Percentiles rank a stretch among this genome's conserved stretches.
Conservation (phyloP, 305 asterid species). For the Fraxinus greggii region DNA sequence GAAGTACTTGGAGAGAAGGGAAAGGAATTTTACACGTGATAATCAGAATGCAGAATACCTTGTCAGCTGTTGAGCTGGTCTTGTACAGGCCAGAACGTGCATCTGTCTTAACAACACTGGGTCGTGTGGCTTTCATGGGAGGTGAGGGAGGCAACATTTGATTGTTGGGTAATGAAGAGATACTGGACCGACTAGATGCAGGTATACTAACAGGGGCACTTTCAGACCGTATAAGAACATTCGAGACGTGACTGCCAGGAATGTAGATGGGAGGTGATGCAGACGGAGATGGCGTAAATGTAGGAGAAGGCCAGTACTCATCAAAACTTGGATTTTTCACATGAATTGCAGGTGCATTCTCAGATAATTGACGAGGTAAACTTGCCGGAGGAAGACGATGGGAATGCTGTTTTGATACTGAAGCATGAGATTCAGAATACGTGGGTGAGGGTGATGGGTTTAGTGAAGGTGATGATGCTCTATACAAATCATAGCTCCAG, state of each 20-base stretch:
- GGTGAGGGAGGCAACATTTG: conserved; percentile 54
- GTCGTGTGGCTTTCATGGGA: conserved; percentile 40
- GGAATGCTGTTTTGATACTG: conserved; percentile 33
- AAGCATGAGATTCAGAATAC: conserved; percentile 59
- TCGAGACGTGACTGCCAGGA: conserved; percentile 40
- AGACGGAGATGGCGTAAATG: conserved; percentile 66
- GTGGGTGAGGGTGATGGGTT: conserved; percentile 76
- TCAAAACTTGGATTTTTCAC: conserved; percentile 53
- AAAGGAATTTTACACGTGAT: background rate
- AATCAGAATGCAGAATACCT: conserved; percentile 40
- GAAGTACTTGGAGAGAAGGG: background rate
- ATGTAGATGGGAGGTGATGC: conserved; percentile 68
- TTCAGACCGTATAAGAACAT: conserved; percentile 59
- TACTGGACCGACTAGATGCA: conserved; percentile 43
- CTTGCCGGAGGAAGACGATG: conserved; percentile 57
- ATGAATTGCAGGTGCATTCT: conserved; percentile 42
- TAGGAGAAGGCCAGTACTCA: conserved; percentile 68
- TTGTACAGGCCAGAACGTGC: conserved; percentile 41
- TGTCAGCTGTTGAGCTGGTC: conserved; percentile 48
- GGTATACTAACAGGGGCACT: conserved; percentile 83
- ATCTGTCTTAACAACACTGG: conserved; percentile 35
- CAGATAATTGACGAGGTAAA: conserved; percentile 47
- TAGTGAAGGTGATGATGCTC: conserved; percentile 65
- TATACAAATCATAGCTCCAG: conserved; percentile 75
- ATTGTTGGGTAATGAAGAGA: conserved; percentile 42